Evolutionary conservation across 2,329 filamentous ascomycete species (phyloP).

Genomic region (Pestalotiopsis sp.): DNA sequence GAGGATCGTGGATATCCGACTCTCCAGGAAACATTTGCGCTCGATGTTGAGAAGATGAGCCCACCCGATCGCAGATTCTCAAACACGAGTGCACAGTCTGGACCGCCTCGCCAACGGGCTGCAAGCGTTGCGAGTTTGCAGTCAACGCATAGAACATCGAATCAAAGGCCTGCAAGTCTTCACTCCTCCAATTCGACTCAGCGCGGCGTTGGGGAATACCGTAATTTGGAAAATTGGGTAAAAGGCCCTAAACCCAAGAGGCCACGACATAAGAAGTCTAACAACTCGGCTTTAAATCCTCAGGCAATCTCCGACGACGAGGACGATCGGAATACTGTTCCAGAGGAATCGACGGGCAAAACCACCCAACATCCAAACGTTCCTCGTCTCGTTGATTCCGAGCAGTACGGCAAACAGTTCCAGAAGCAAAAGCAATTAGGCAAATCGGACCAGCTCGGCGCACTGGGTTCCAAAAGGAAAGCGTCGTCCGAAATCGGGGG

Average conservation of each 20-base stretch:
- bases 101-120: not conserved
- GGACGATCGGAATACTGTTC: not conserved
- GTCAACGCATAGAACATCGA: not conserved
- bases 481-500: not conserved
- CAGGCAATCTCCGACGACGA: conserved; percentile 3
- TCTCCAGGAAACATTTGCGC: not conserved
- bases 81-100: not conserved
- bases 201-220: conserved; percentile 3
- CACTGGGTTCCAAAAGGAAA: not conserved
- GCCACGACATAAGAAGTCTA: not conserved
- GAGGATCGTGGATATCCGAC: not conserved
- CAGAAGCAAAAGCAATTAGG: not conserved
- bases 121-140: not conserved
- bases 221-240: not conserved
- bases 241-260: not conserved
- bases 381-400: not conserved
- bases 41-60: not conserved
- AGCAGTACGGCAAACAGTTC: not conserved
- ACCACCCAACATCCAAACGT: not conserved
- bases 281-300: not conserved
- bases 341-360: not conserved
- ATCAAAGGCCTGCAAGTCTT: not conserved
- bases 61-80: not conserved
- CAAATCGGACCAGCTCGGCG: not conserved
- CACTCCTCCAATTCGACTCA: conserved; percentile 3